Conservation (phyloP, 192 early-diverging fungal genomes). For the Coemansia sp. region DNA sequence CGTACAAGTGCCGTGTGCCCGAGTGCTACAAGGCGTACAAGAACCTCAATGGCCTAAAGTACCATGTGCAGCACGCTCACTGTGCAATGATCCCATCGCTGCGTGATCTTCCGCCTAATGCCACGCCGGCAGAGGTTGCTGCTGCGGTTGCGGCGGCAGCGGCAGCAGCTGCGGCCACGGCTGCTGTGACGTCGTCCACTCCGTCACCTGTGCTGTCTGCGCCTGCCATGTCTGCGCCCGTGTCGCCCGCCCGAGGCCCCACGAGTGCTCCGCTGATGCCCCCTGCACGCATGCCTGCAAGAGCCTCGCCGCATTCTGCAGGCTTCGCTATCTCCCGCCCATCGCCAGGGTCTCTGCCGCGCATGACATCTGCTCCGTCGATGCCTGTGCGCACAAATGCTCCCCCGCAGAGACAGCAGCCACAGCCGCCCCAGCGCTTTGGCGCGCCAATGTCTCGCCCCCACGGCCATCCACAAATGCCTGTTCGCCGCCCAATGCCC, state of each 20-base stretch:
- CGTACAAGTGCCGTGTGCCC: conserved; percentile 73
- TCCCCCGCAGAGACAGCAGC: not conserved
- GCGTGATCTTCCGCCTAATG: conserved; percentile 50
- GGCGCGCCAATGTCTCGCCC: not conserved
- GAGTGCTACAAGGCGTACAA: conserved; percentile 95
- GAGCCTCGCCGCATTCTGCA: not conserved
- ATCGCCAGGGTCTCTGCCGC: conserved; percentile 2
- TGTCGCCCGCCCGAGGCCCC: conserved; percentile 16
- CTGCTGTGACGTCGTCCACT: conserved; percentile 17
- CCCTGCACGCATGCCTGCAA: conserved; percentile 7
- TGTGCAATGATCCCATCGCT: conserved; percentile 56
- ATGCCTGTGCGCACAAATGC: conserved; percentile 5
- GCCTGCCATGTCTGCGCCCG: conserved; percentile 17
- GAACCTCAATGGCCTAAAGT: conserved; percentile 95
- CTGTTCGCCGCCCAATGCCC: conserved; percentile 13
- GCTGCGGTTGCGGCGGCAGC: conserved; percentile 63
- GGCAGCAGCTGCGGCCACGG: conserved; percentile 48
- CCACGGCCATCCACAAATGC: not conserved
- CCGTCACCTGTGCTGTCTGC: conserved; percentile 21
- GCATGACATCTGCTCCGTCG: conserved; percentile 13
- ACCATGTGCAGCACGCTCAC: conserved; percentile 92
- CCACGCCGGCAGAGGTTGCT: conserved; percentile 59
- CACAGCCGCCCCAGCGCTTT: not conserved
- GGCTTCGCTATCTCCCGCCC: not conserved
- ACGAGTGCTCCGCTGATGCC: not conserved